Base-by-base conservation (phyloP, 495 filamentous ascomycete species). In the Podospora anserina region DNA sequence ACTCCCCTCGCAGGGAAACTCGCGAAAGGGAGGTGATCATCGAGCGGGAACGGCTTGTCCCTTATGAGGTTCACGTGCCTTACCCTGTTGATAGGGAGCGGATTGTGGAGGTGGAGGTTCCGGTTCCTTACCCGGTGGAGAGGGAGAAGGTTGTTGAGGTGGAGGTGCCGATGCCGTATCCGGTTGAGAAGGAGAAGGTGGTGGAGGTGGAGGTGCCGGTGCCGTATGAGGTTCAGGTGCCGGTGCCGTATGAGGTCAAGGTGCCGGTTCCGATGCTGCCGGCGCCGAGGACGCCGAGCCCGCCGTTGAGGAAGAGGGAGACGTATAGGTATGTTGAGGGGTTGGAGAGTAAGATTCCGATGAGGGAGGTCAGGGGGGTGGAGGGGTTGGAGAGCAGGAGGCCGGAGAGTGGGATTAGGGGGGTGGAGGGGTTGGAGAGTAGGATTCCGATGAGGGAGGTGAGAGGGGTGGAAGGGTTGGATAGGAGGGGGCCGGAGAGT, bases 281-380 rank as follows among this genome's bases (percentile, higher is more conserved):
- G 9, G 15, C 61, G 27, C 61, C 61, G 13, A 11, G 27, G 4
- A 15, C 61, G 18, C 15, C 16, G 1, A 32, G 20, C 15, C 59
- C 20, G 27, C 27, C 20, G 16, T 27, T 27, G 5, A 39, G 34
- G 30, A 28, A 18, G 61, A 32, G 19, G 32, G 30, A 83, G 44
- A 81, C 78, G 58, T 85, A 77, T 67, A 78, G 82, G 11, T 83
- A 85, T 72, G 77, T 85, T 58, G 81, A 83, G 66, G 82, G 78
- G 0, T 1, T 68, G 56, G 78, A 78, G n/a, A 64, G 76, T 58
- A 70, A 70, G 15, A 72, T 72, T 55, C 76, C 77, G 32, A 66
- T 7, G 39, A 67, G 57, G 58, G 64, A 63, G 57, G 55, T 20
- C 59, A 71, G 67, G 23, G 66, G 64, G 65, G 67, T 63, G 56